Base-by-base conservation (phyloP, 2,329 filamentous ascomycete species). In the Pseudophaeomoniella oleicola region DNA sequence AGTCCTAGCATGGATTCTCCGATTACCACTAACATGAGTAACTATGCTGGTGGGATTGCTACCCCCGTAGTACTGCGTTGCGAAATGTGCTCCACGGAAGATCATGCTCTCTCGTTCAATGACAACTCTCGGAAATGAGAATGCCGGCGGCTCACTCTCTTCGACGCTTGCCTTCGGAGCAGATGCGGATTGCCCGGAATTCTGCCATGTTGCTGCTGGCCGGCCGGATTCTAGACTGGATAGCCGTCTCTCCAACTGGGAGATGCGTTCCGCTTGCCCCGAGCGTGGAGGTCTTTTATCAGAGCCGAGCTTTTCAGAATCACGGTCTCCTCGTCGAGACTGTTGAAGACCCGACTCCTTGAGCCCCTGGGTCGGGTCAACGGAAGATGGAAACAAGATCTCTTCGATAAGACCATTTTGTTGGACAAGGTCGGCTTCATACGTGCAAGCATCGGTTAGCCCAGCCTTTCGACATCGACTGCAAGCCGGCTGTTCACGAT, bases 61-160 rank as follows among this genome's bases (percentile, higher is more conserved):
- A 10, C 45, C 45, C 12, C 47, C 47, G 35, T 43, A 42, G 31
- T 49, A 49, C 33, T 48, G 41, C 15, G 47, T 49, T 19, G 46
- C 48, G 39, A 49, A 47, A 13, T 39, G 34, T 29, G 42, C 39
- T 1, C 47, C 47, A 5, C 44, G 42, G 12, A 49, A 38, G n/a
- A 46, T 32, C 16, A 44, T 42, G 30, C 45, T 41, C 30, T 49
- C 43, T 16, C 35, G 32, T 15, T 44, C 44, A 27, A n/a, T n/a
- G 6, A n/a, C 22, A 9, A 12, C 17, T 19, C 14, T 34, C 32
- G 32, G 14, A 19, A 12, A 15, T 6, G 32, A 18, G 4, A 18
- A 13, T 9, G n/a, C 17, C 9, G 9, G 14, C 5, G 15, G 10
- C n/a, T 37, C 39, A n/a, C 37, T 19, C 10, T 22, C 34, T 16